phyloP scores from a whole-genome alignment of 306 rosid genomes.

The Medicago ruthenica region DNA sequence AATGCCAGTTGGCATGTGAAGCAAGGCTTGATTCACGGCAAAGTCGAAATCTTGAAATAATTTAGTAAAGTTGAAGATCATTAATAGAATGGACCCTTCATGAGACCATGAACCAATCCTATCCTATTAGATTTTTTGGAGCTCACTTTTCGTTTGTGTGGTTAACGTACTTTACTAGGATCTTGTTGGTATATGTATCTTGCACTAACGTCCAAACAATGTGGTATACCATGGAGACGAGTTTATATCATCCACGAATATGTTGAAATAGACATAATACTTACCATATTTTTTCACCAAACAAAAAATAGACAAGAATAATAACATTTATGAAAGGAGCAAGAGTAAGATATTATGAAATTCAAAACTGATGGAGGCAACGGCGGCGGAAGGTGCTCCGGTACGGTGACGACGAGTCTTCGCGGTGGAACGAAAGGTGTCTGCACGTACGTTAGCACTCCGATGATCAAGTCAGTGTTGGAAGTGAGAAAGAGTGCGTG shows the following conservation, averaged over 20 bases:
- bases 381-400: no score
- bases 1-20: constrained; percentile 29
- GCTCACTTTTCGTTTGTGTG: constrained; percentile 22
- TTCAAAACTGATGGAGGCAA: no score
- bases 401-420: no score
- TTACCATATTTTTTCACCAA: neutral
- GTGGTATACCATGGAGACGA: neutral
- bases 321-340: no score
- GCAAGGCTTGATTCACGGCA: constrained; percentile 41
- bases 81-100: constrained; percentile 40
- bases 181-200: constrained; percentile 20
- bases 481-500: no score
- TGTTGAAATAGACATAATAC: neutral
- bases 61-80: constrained; percentile 43
- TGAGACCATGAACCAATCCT: constrained; percentile 22
- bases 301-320: no score
- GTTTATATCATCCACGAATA: neutral
- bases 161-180: constrained; percentile 17
- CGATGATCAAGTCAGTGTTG: no score
- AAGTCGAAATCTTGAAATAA: constrained; percentile 45
- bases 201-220: constrained; percentile 18
- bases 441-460: no score
- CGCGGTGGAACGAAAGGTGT: no score
- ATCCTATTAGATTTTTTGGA: constrained; percentile 20
- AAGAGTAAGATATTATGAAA: no score